Base-by-base conservation (phyloP, 805 yeast genomes). In the Saccharomyces eubayanus region DNA sequence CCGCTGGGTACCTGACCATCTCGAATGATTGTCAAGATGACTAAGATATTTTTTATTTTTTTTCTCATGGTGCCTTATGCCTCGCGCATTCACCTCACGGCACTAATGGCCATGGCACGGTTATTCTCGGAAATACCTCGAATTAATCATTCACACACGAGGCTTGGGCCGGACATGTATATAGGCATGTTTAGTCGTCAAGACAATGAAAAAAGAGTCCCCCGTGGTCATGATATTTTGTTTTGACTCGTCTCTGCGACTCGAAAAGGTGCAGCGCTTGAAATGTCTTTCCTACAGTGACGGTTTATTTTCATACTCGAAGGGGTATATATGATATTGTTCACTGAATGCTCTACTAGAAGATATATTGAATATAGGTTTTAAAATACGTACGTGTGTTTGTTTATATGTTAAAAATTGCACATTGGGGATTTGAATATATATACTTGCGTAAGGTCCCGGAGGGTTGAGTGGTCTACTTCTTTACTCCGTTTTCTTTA, bases 401-500 rank as follows among this genome's bases (percentile, higher is more conserved):
- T 36, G 43, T 36, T 36, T 36, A 36, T 36, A 36, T 36, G 8
- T 36, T 21, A 36, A 36, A 31, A 31, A 36, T 5, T 36, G 20
- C 20, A 36, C 43, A 36, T 36, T 36, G 24, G 16, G 43, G 20
- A 8, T 36, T n/a, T 16, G 43, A 36, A 36, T 36, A 36, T 36
- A 36, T 36, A 36, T 16, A 36, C 21, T 36, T 16, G 24, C 16
- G 12, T 16, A 11, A 16, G 24, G 16, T 10, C 12, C 12, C 11
- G 11, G 24, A 16, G 11, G 5, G 43, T 6, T 36, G 24, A 24
- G 2, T 36, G 43, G 12, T 16, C 43, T 36, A 36, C 12, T 36
- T 36, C 11, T 36, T 36, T 36, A n/a, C 43, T 3, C 43, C 43
- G 16, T 55, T 50, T 55, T 62, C 69, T 60, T 86, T 87, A 77